Percentiles rank a stretch among this genome's conserved stretches.
These are phyloP conservation scores for Sporothrix mexicana DNA, from an alignment of 2,329 filamentous ascomycete genomes.

Conservation along the genomic window DNA sequence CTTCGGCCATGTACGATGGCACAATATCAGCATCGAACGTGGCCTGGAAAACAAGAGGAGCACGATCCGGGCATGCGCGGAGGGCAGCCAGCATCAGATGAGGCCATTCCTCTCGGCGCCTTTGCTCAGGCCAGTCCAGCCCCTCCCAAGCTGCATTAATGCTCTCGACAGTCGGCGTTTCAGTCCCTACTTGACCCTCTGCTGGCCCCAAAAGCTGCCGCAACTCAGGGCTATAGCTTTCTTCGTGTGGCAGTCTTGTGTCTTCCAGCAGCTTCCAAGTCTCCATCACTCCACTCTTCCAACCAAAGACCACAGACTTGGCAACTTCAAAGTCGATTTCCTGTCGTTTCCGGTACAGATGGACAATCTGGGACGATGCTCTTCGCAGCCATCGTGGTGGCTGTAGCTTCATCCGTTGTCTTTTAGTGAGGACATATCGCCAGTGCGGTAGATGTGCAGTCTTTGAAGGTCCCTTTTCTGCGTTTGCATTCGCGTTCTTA, in stretches of 20 bases:
- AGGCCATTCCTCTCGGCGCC: slow-evolving; percentile 44
- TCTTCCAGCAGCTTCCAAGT: slow-evolving; percentile 34
- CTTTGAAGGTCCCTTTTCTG: not conserved
- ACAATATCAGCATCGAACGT: slow-evolving; percentile 46
- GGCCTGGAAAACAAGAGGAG: slow-evolving; percentile 46
- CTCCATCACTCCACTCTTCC: slow-evolving; percentile 34
- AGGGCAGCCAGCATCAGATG: slow-evolving; percentile 48
- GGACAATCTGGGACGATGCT: not conserved
- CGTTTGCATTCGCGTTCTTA: not conserved
- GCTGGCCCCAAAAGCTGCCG: slow-evolving; percentile 27
- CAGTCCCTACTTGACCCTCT: not conserved
- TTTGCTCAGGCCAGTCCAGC: slow-evolving; percentile 39
- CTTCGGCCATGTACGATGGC: slow-evolving; percentile 49
- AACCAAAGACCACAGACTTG: slow-evolving; percentile 28
- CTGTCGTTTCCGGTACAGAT: not conserved
- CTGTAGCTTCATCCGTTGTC: not conserved
- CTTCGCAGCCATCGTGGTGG: slow-evolving; percentile 11
- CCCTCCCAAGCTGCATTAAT: slow-evolving; percentile 47
- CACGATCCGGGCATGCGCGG: slow-evolving; percentile 44
- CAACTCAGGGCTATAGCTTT: not conserved
- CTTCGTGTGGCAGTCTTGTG: slow-evolving; percentile 24
- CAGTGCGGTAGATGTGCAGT: not conserved
- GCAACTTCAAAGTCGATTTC: not conserved
- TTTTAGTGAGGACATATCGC: slow-evolving; percentile 12
- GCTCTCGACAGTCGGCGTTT: slow-evolving; percentile 38